phyloP scores from a whole-genome alignment of 2,329 filamentous ascomycete species.

The Tolypocladium nubicola region DNA sequence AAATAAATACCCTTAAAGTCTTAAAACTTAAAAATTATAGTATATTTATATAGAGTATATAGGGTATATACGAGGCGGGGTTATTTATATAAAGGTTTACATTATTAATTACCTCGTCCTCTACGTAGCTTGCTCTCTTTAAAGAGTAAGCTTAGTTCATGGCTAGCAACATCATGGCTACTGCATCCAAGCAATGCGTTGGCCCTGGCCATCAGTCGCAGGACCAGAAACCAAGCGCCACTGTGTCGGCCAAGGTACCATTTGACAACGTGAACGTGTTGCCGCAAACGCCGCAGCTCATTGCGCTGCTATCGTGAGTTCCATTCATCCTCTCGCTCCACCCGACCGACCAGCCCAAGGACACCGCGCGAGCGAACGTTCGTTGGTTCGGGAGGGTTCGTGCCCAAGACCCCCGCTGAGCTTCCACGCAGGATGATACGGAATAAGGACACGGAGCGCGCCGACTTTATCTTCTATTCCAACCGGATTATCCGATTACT shows the following conservation, averaged over 20 bases:
- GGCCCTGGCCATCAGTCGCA: slow-evolving; percentile 71
- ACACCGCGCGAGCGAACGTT: not conserved
- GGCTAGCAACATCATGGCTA: not conserved
- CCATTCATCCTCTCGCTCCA: not conserved
- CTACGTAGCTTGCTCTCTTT: too few relatives aligned
- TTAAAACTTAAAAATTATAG: too few relatives aligned
- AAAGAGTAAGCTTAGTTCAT: not conserved
- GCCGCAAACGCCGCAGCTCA: slow-evolving; percentile 89
- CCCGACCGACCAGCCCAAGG: not conserved
- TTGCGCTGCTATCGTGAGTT: slow-evolving; percentile 91
- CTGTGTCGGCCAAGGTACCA: slow-evolving; percentile 71
- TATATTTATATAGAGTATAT: too few relatives aligned
- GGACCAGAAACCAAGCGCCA: slow-evolving; percentile 74
- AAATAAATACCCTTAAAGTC: too few relatives aligned
- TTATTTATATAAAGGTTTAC: too few relatives aligned
- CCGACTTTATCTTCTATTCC: slow-evolving; percentile 98
- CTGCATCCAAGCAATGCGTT: slow-evolving; percentile 48
- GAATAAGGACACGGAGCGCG: slow-evolving; percentile 78
- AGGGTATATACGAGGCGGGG: too few relatives aligned
- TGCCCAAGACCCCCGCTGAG: slow-evolving; percentile 7
- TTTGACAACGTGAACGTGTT: slow-evolving; percentile 86
- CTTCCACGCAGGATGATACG: slow-evolving; percentile 71
- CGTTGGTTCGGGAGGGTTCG: not conserved
- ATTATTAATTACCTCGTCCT: too few relatives aligned
- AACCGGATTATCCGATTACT: slow-evolving; percentile 95